Evolutionary conservation across 2,329 filamentous ascomycete species (phyloP).

Genomic region (Elsinoe arachidis): DNA sequence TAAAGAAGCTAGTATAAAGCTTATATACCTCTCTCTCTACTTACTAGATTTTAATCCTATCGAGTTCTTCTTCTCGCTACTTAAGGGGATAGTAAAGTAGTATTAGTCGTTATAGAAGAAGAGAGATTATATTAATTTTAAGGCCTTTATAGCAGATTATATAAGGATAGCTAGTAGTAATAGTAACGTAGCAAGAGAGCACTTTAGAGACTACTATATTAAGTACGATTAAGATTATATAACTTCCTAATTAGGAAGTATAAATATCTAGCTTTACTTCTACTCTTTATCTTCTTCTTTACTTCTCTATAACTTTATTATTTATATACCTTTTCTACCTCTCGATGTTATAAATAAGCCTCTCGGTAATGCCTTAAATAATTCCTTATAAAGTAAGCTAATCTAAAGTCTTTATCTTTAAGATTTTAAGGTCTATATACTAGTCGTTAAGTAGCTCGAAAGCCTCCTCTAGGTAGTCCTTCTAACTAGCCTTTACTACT

Average conservation of each 20-base stretch:
- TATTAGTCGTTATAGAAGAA: background rate
- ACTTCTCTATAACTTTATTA: background rate
- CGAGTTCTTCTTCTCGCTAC: conserved; percentile 17
- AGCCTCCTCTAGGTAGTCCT: background rate
- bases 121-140: background rate
- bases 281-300: background rate
- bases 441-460: background rate
- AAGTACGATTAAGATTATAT: background rate
- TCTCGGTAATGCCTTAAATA: background rate
- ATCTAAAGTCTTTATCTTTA: background rate
- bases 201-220: background rate
- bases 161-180: background rate
- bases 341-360: background rate
- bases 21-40: conserved; percentile 16
- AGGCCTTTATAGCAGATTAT: background rate
- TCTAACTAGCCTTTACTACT: background rate
- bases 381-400: background rate
- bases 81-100: conserved; percentile 22
- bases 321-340: background rate
- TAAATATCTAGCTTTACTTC: background rate
- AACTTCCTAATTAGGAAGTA: background rate
- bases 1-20: conserved; percentile 12
- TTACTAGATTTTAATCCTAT: conserved; percentile 18
- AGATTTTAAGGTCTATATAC: background rate
- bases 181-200: background rate